Conservation (phyloP, 441 rosid genomes). For the Capsella rubella region DNA sequence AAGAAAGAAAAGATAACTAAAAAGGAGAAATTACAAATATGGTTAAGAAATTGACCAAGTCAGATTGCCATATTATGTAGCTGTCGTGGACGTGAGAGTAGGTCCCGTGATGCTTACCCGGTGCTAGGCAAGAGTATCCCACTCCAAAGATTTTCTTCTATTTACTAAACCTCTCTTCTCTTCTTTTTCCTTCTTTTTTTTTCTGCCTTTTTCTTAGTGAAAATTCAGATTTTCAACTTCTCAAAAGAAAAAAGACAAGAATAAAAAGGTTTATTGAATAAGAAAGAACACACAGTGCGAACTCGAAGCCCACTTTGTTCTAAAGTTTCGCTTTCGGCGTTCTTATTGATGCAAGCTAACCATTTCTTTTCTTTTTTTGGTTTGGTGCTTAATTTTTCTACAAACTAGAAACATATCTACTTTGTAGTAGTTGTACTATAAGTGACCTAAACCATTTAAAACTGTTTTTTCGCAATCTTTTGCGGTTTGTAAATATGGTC, state of each 20-base stretch:
- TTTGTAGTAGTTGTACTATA: not conserved
- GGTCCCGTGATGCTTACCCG: slow-evolving; percentile 63
- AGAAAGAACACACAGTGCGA: slow-evolving; percentile 24
- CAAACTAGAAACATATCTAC: not conserved
- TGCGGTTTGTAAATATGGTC: not conserved
- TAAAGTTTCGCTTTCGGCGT: slow-evolving; percentile 49
- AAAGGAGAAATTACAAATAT: slow-evolving; percentile 33
- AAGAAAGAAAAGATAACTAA: not conserved
- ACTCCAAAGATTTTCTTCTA: slow-evolving; percentile 46
- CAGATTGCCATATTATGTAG: slow-evolving; percentile 34
- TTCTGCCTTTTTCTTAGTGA: slow-evolving; percentile 25
- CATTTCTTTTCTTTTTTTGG: not conserved
- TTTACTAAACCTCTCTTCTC: slow-evolving; percentile 38
- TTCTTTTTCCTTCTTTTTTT: slow-evolving; percentile 32
- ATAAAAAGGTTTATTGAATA: slow-evolving; percentile 36
- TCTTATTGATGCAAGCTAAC: slow-evolving; percentile 22
- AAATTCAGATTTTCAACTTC: slow-evolving; percentile 29
- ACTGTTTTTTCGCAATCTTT: not conserved
- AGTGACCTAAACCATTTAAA: not conserved
- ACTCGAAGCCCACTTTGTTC: slow-evolving; percentile 29
- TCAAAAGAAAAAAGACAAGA: slow-evolving; percentile 27
- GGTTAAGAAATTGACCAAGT: slow-evolving; percentile 45
- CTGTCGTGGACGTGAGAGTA: slow-evolving; percentile 46
- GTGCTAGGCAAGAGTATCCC: slow-evolving; percentile 72
- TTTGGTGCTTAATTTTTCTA: not conserved